Percentiles rank a stretch among this genome's conserved stretches.
These are phyloP conservation scores for Coemansia sp. DNA, from an alignment of 192 early-diverging fungal genomes.

Conservation along the genomic window DNA sequence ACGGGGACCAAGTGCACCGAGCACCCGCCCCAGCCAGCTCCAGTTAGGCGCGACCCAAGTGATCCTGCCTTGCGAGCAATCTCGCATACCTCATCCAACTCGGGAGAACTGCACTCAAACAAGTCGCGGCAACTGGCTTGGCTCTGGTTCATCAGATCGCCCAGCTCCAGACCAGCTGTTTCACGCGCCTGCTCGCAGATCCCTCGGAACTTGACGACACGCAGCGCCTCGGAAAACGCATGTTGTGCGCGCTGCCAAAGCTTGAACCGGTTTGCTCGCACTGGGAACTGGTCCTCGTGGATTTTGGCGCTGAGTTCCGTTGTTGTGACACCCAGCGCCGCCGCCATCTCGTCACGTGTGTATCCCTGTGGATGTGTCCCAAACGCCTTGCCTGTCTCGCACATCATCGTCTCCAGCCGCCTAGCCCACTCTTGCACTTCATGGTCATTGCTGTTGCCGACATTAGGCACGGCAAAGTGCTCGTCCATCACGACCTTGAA, in stretches of 20 bases:
- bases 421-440: slow-evolving; percentile 31
- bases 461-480: slow-evolving; percentile 12
- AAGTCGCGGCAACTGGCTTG: slow-evolving; percentile 77
- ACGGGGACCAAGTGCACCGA: slow-evolving; percentile 71
- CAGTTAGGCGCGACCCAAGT: slow-evolving; percentile 81
- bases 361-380: slow-evolving; percentile 24
- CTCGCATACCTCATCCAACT: slow-evolving; percentile 74
- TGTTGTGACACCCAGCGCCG: slow-evolving; percentile 39
- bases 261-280: slow-evolving; percentile 66
- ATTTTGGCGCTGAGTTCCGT: slow-evolving; percentile 41
- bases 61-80: slow-evolving; percentile 69
- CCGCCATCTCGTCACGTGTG: slow-evolving; percentile 45
- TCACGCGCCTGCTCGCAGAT: slow-evolving; percentile 20
- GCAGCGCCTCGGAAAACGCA: slow-evolving; percentile 74
- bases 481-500: slow-evolving; percentile 51
- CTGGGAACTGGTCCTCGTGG: slow-evolving; percentile 56
- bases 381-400: slow-evolving; percentile 13
- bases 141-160: slow-evolving; percentile 84
- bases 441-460: neutral
- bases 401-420: slow-evolving; percentile 29
- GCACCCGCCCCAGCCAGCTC: slow-evolving; percentile 94
- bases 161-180: slow-evolving; percentile 46
- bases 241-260: slow-evolving; percentile 80
- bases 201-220: slow-evolving; percentile 56
- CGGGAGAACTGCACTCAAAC: slow-evolving; percentile 80